Percentiles rank a stretch among this genome's conserved stretches.
Evolutionary conservation across 305 asterid genomes (phyloP).

Genomic region (Ruellia speciosa): DNA sequence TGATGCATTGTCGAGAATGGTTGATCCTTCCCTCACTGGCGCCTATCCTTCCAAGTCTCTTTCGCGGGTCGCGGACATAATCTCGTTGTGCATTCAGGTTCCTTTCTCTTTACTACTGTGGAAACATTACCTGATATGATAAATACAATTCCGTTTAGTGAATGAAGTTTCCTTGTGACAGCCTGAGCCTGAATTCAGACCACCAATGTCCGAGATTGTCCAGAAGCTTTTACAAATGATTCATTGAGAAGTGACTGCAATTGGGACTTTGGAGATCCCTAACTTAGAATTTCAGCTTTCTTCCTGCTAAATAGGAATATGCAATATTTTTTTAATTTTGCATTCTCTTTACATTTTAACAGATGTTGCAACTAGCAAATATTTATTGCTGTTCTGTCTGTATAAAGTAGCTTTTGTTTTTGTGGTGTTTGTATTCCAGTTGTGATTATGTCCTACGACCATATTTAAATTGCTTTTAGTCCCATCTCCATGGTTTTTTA

Average conservation of each 20-base stretch:
- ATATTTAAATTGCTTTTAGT: too few species aligned
- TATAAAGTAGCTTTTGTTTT: too few species aligned
- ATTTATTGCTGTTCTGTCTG: too few species aligned
- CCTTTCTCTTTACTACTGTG: conserved; percentile 6
- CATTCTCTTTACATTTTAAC: too few species aligned
- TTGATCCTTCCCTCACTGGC: conserved; percentile 70
- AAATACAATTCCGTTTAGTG: neutral
- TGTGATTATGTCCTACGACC: too few species aligned
- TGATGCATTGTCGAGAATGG: conserved; percentile 80
- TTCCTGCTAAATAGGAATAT: neutral
- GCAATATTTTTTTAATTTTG: too few species aligned
- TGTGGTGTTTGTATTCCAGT: too few species aligned
- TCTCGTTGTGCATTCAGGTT: conserved; percentile 85
- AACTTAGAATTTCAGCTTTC: neutral
- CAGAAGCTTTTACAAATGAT: conserved; percentile 38
- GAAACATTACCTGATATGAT: too few species aligned
- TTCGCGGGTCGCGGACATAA: conserved; percentile 89
- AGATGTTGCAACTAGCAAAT: too few species aligned
- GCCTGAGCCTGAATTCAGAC: conserved; percentile 56
- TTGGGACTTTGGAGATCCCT: neutral
- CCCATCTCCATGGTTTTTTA: too few species aligned
- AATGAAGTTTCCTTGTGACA: conserved; percentile 14
- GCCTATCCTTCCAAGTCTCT: conserved; percentile 79
- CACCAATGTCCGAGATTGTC: conserved; percentile 61
- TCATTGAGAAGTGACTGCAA: conserved; percentile 14